Evolutionary conservation across 2,329 filamentous ascomycete species (phyloP), one percentile per base, ranked within the genome.

Genomic region (Penicillium rolfsii): DNA sequence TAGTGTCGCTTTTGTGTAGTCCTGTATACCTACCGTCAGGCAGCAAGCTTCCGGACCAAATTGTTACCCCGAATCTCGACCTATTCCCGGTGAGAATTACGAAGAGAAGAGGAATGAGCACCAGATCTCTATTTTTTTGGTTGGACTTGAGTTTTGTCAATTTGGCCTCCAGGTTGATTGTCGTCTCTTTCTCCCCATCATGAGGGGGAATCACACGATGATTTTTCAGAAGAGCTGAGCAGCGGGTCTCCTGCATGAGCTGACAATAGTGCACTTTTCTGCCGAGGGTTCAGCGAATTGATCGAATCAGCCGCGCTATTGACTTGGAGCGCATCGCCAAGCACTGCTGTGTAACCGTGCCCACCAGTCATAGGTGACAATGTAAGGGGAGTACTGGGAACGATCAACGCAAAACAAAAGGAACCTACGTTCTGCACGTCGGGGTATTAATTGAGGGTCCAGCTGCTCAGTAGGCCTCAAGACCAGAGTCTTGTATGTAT

Each of bases 291-390:
- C 28, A 35, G 30, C 48, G 14, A 35, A 30, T 30, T n/a, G n/a
- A 35, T 9, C 35, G 26, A 12, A 22, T 14, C 28, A 24, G 11
- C 30, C 48, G n/a, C 48, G 19, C 48, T 50, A 50, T 50, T 50
- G 48, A 50, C 35, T 22, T 22, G 35, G 19, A 14, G 48, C 35
- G 30, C 30, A 35, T 50, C 48, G 48, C 48, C 48, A 50, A 50
- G 48, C 28, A 19, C 14, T 50, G 8, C 16, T 19, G 30, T 35
- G 48, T 33, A 50, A 35, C 48, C 16, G 9, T 35, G 35, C 16
- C 48, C 30, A 14, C 48, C 48, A 50, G 30, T 50, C 8, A 50
- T 19, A 9, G 2, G 12, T n/a, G 28, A 35, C 28, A 9, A 50
- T 35, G 45, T 14, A 19, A 48, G 26, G 45, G 24, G 24, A 48